phyloP scores from a whole-genome alignment of 164 flowering plant species.

The Amborella trichopoda region DNA sequence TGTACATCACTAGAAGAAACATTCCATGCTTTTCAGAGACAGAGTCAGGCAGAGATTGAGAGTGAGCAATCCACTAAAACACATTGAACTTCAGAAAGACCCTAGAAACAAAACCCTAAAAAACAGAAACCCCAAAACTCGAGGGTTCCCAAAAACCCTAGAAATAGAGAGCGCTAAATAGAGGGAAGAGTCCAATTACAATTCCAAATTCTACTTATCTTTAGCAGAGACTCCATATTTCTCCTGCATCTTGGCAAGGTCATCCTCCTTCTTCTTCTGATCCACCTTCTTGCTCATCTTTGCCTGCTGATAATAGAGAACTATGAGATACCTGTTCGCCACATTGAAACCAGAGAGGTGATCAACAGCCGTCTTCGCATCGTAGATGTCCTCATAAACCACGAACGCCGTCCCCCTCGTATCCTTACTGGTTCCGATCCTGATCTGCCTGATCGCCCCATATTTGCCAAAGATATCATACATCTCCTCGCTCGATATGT shows the following conservation, averaged over 20 bases:
- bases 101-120: background rate
- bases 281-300: constrained; percentile 98
- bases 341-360: constrained; percentile 96
- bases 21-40: too few species aligned
- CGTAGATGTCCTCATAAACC: constrained; percentile 95
- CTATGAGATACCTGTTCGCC: constrained; percentile 86
- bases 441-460: constrained; percentile 91
- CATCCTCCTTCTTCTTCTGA: constrained; percentile 92
- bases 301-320: constrained; percentile 85
- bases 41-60: too few species aligned
- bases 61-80: too few species aligned
- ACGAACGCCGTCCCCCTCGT: constrained; percentile 94
- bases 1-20: too few species aligned
- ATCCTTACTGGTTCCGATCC: constrained; percentile 80
- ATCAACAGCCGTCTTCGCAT: constrained; percentile 95
- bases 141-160: background rate
- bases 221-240: constrained; percentile 82
- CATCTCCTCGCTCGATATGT: constrained; percentile 97
- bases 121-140: background rate
- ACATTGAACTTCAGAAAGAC: too few species aligned
- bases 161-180: background rate
- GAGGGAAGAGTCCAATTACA: background rate
- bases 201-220: constrained; percentile 38
- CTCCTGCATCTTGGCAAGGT: constrained; percentile 80
- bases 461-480: constrained; percentile 97